Evolutionary conservation across 495 filamentous ascomycete species (phyloP).

Genomic region (Penicillium antarcticum): DNA sequence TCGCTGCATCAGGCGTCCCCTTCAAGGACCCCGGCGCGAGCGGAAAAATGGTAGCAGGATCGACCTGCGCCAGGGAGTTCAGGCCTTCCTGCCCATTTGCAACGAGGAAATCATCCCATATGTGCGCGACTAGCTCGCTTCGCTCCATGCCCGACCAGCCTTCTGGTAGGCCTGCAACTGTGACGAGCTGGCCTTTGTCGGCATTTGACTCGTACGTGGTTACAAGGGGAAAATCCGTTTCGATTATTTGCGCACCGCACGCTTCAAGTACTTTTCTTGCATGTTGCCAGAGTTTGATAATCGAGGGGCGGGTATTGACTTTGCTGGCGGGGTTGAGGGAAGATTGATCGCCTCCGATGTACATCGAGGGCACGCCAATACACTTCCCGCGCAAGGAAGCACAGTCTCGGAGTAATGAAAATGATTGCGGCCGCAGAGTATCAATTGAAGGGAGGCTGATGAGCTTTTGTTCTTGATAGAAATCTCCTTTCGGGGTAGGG

Average conservation of each 20-base stretch:
- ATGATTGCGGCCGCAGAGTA: conserved; percentile 23
- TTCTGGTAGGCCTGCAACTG: conserved; percentile 28
- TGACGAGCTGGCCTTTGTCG: conserved; percentile 26
- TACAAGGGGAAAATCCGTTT: conserved; percentile 32
- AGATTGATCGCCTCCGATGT: conserved; percentile 25
- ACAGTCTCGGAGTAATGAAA: conserved; percentile 13
- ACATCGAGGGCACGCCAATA: conserved; percentile 34
- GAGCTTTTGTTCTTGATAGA: conserved; percentile 32
- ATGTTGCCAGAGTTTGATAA: conserved; percentile 30
- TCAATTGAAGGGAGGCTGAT: conserved; percentile 24
- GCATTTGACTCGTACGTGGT: conserved; percentile 30
- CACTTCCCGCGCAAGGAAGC: conserved; percentile 26
- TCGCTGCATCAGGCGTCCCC: conserved; percentile 28
- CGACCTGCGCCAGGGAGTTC: conserved; percentile 22
- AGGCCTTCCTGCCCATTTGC: conserved; percentile 25
- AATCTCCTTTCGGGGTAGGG: conserved; percentile 25
- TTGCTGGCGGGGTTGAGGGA: conserved; percentile 15
- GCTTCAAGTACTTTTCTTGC: conserved; percentile 21
- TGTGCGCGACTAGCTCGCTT: conserved; percentile 30
- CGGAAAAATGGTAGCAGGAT: conserved; percentile 32
- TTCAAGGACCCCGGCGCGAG: conserved; percentile 27
- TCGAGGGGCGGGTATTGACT: conserved; percentile 24
- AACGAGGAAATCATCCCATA: conserved; percentile 34
- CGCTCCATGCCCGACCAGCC: conserved; percentile 31
- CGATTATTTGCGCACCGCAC: conserved; percentile 31